These are phyloP conservation scores for Neovahlkampfia damariscottae DNA, from an alignment of 78 protist genomes.

Conservation along the genomic window DNA sequence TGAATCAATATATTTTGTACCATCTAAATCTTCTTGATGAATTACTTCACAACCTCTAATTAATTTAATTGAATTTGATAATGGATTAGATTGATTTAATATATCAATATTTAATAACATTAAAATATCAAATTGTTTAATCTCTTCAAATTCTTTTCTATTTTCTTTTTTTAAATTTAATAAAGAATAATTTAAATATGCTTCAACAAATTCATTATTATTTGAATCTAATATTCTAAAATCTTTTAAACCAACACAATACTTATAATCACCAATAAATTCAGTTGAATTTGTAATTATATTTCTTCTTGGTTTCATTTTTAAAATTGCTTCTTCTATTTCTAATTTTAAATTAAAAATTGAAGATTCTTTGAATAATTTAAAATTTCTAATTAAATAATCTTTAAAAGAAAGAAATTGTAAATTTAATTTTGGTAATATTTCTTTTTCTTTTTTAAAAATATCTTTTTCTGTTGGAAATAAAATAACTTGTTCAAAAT, in stretches of 20 bases:
- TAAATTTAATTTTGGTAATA: slow-evolving; percentile 77
- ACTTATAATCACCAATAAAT: neutral
- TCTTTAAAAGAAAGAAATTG: slow-evolving; percentile 87
- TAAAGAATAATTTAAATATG: too few relatives aligned
- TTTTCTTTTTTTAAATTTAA: too few relatives aligned
- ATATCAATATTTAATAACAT: too few relatives aligned
- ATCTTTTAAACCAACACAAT: neutral
- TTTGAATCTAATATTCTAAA: neutral
- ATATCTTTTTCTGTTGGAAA: slow-evolving; percentile 55
- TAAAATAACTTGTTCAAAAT: slow-evolving; percentile 50
- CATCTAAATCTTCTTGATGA: slow-evolving; percentile 33
- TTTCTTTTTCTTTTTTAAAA: slow-evolving; percentile 32
- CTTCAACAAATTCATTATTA: too few relatives aligned
- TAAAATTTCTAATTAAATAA: slow-evolving; percentile 80
- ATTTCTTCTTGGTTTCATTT: slow-evolving; percentile 31
- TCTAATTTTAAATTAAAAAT: slow-evolving; percentile 69
- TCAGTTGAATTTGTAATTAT: neutral
- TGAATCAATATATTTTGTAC: slow-evolving; percentile 23
- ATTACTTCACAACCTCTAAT: slow-evolving; percentile 43
- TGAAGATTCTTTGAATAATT: slow-evolving; percentile 67
- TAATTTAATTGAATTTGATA: too few relatives aligned
- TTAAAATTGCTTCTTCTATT: slow-evolving; percentile 46
- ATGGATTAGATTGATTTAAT: too few relatives aligned
- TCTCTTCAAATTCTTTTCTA: too few relatives aligned
- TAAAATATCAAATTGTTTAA: too few relatives aligned